A percentile compares a stretch with the other conserved stretches of the same genome.
phyloP scores from a whole-genome alignment of 1,284 basidiomycete species.

The Tilletia indica region DNA sequence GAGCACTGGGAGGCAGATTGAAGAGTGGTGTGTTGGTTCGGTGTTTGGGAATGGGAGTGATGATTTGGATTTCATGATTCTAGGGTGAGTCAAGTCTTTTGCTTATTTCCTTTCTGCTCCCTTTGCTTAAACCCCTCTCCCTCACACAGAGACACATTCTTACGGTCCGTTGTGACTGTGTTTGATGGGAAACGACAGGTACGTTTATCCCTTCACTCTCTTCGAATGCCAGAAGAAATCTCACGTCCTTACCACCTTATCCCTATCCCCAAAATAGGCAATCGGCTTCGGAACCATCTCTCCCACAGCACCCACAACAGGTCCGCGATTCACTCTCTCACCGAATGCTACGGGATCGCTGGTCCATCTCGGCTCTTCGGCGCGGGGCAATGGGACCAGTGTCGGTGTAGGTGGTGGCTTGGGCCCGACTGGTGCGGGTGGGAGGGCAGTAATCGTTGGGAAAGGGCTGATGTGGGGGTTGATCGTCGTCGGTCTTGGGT shows the following conservation, averaged over 20 bases:
- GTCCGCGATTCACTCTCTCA: not conserved
- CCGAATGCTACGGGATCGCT: not conserved
- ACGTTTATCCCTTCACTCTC: not conserved
- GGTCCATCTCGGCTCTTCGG: too few species aligned
- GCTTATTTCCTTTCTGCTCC: not conserved
- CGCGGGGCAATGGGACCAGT: too few species aligned
- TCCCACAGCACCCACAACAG: not conserved
- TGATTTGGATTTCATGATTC: not conserved
- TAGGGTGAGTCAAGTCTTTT: not conserved
- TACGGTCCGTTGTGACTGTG: not conserved
- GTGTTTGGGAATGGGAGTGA: conserved; percentile 1
- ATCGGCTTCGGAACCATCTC: not conserved
- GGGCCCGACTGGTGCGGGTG: too few species aligned
- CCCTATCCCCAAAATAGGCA: not conserved
- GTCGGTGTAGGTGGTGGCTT: too few species aligned
- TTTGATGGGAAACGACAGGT: conserved; percentile 11
- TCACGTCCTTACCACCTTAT: not conserved
- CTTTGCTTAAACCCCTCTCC: not conserved
- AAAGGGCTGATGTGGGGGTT: too few species aligned
- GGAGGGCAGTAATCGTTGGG: too few species aligned
- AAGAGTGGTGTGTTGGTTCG: not conserved
- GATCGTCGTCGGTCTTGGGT: too few species aligned
- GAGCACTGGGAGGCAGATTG: not conserved
- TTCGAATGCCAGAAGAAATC: not conserved
- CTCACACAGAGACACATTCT: not conserved